Evolutionary conservation across 1,284 basidiomycete genomes (phyloP).

Genomic region (Ganoderma lucidum): DNA sequence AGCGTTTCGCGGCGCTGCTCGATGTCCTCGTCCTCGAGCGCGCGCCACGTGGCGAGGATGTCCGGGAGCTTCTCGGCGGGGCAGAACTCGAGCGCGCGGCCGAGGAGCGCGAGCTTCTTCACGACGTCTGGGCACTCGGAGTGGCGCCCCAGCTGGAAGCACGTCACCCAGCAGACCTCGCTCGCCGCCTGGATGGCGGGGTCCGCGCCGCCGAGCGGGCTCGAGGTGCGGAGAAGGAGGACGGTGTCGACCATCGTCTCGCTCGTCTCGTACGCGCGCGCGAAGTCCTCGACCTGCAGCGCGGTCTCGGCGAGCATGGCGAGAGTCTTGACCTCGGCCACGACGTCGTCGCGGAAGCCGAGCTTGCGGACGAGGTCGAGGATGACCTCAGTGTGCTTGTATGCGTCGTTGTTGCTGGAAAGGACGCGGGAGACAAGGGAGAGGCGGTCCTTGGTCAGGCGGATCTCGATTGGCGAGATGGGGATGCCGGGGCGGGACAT

Average conservation of each 20-base stretch:
- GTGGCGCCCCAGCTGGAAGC: slow-evolving; percentile 86
- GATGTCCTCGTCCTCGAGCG: slow-evolving; percentile 69
- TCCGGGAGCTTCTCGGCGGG: slow-evolving; percentile 81
- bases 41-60: slow-evolving; percentile 78
- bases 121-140: slow-evolving; percentile 74
- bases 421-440: slow-evolving; percentile 85
- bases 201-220: slow-evolving; percentile 49
- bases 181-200: slow-evolving; percentile 65
- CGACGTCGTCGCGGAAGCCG: slow-evolving; percentile 74
- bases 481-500: slow-evolving; percentile 76
- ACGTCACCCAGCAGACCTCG: slow-evolving; percentile 88
- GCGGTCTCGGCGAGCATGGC: slow-evolving; percentile 91
- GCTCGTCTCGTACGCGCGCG: slow-evolving; percentile 73
- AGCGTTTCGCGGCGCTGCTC: slow-evolving; percentile 47
- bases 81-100: slow-evolving; percentile 87
- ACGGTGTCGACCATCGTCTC: slow-evolving; percentile 78
- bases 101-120: slow-evolving; percentile 78
- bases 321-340: slow-evolving; percentile 81
- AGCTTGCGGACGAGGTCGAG: slow-evolving; percentile 89
- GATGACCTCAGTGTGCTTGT: slow-evolving; percentile 89
- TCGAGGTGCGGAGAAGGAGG: slow-evolving; percentile 50
- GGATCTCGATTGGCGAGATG: slow-evolving; percentile 90
- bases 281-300: slow-evolving; percentile 81
- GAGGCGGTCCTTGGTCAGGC: slow-evolving; percentile 86
- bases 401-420: slow-evolving; percentile 83